Conservation (phyloP, 257 asterid genomes). For the Solanum chmielewskii region DNA sequence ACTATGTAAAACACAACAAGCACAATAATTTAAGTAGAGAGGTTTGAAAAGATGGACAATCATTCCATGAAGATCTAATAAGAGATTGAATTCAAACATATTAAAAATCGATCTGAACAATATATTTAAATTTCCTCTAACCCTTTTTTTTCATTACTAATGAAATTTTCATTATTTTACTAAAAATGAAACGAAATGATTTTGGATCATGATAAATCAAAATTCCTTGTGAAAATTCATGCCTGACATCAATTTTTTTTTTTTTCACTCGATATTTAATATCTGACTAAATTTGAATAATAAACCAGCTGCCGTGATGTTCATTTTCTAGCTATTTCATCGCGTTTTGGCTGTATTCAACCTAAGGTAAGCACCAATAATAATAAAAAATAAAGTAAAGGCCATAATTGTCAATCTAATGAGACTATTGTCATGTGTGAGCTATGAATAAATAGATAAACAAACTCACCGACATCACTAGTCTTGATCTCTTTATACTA, state of each 20-base stretch:
- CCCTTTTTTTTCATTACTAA: too few relatives aligned
- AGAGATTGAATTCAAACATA: too few relatives aligned
- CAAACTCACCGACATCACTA: not conserved
- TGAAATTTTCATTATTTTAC: too few relatives aligned
- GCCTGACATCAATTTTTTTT: not conserved
- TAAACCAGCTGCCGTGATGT: not conserved
- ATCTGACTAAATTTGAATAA: rapidly evolving
- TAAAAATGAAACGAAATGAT: rapidly evolving
- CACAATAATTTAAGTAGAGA: not conserved
- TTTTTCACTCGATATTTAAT: not conserved
- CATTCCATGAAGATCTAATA: rapidly evolving
- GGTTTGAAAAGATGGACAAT: too few relatives aligned
- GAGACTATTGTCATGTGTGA: not conserved
- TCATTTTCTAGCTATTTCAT: not conserved
- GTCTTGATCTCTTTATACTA: not conserved
- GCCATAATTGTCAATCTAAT: not conserved
- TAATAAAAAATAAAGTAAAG: not conserved
- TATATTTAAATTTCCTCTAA: rapidly evolving
- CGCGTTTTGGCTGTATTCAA: not conserved
- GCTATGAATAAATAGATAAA: not conserved
- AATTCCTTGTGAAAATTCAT: not conserved
- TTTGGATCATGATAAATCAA: not conserved
- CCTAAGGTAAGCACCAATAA: not conserved
- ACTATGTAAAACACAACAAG: not conserved
- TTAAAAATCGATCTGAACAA: too few relatives aligned